Conservation (phyloP, 371 early-diverging fungal species). For the Mortierella sp. region DNA sequence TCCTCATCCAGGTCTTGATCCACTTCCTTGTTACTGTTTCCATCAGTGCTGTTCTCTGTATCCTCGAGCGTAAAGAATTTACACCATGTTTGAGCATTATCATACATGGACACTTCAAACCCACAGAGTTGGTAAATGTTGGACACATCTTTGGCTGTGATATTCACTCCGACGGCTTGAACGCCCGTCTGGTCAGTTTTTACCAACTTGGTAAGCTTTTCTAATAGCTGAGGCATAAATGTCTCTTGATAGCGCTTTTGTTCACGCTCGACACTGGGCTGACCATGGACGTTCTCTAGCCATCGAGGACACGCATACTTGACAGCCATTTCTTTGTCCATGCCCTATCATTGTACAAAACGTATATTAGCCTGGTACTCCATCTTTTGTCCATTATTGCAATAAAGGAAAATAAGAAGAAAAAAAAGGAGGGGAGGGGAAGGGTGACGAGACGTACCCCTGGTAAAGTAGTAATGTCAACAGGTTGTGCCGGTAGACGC, state of each 20-base stretch:
- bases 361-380: not conserved
- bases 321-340: constrained; percentile 42
- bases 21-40: not conserved
- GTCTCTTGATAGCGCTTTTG: not conserved
- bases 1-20: not conserved
- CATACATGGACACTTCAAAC: constrained; percentile 33
- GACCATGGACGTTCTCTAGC: constrained; percentile 21
- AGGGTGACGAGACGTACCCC: constrained; percentile 11
- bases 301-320: constrained; percentile 47
- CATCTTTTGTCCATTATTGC: too few relatives aligned
- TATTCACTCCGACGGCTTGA: constrained; percentile 5
- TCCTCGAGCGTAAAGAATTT: constrained; percentile 9
- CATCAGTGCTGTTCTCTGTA: not conserved
- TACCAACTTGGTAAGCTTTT: constrained; percentile 7
- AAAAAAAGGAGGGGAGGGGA: not conserved
- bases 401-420: not conserved
- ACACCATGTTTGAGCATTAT: constrained; percentile 41
- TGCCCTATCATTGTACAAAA: constrained; percentile 11
- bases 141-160: constrained; percentile 32
- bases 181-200: not conserved
- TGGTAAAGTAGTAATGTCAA: constrained; percentile 30
- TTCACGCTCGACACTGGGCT: constrained; percentile 11
- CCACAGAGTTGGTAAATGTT: constrained; percentile 30
- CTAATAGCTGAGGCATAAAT: constrained; percentile 23
- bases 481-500: constrained; percentile 25